Evolutionary conservation across 805 yeast species (phyloP), one percentile per base, ranked within the genome.

Genomic region (Kazachstania viticola): DNA sequence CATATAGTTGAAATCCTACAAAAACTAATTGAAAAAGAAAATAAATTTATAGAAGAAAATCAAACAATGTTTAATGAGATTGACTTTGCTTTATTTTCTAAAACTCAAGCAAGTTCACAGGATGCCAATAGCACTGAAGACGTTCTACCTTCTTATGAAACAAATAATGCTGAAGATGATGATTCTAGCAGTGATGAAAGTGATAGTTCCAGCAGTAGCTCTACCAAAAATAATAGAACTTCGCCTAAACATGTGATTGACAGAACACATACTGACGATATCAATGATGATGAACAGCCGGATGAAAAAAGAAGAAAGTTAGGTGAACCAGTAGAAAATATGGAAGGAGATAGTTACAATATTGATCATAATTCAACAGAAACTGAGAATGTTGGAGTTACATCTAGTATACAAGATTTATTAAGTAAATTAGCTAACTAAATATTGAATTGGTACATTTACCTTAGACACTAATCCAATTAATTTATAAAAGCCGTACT

Each of bases 351-450:
- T 11, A 18, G 19, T 13, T 12, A n/a, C n/a, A 17, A 31, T 23
- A 21, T 28, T 9, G 21, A 21, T 9, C 15, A 27, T 14, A 14
- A 38, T 14, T 45, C 39, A 37, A 33, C 34, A 14, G 29, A 31
- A 2, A 40, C 30, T 14, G 43, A 44, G 6, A 22, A 40, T n/a
- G 31, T 38, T 14, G 36, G 42, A 9, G 51, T 55, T 9, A 48
- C 59, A 2, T 54, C 59, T 2, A 54, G 46, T 33, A 54, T 55
- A 25, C 60, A 55, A 30, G 60, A 55, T 33, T 33, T 55, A 23
- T 39, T 55, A 30, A 55, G 58, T 40, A 54, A 48, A 33, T 38
- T 55, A 25, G 58, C 60, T 8, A 50, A 41, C 34, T 55, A 34
- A 42, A 19, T 8, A 19, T 19, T 7, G 11, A 19, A 19, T 8